These are phyloP conservation scores for Taphrina communis DNA, from an alignment of 1,139 yeast genomes.

Conservation along the genomic window DNA sequence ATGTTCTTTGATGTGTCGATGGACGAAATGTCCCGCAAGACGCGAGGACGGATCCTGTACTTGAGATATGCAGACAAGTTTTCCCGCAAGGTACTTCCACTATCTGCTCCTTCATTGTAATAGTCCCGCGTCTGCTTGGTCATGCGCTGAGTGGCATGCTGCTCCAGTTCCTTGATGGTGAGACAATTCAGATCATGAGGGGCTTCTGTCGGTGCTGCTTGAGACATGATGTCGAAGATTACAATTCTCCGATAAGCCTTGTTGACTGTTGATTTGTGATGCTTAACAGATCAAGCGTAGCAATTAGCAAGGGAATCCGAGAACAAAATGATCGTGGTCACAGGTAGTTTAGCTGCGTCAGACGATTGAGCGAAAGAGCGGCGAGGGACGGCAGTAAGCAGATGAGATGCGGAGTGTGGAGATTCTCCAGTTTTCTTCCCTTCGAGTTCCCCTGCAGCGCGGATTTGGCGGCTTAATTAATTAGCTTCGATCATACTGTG, in stretches of 20 bases:
- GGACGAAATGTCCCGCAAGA: slow-evolving; percentile 55
- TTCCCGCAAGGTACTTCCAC: slow-evolving; percentile 51
- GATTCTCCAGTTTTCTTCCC: not conserved
- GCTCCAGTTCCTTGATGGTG: slow-evolving; percentile 51
- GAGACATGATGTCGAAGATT: slow-evolving; percentile 6
- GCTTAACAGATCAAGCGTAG: no score
- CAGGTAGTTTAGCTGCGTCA: no score
- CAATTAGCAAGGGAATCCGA: no score
- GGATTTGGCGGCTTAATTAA: not conserved
- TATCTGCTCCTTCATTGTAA: slow-evolving; percentile 54
- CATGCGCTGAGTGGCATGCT: slow-evolving; percentile 46
- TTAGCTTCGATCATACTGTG: no score
- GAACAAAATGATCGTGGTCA: no score
- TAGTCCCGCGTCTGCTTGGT: slow-evolving; percentile 51
- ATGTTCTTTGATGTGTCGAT: slow-evolving; percentile 55
- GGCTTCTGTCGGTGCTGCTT: slow-evolving; percentile 15
- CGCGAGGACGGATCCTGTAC: slow-evolving; percentile 56
- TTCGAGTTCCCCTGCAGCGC: not conserved
- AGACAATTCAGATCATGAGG: slow-evolving; percentile 29
- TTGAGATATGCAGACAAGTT: slow-evolving; percentile 50
- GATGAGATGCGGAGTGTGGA: slow-evolving; percentile 18
- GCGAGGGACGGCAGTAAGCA: slow-evolving; percentile 16
- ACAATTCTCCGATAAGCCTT: no score
- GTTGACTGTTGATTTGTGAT: no score
- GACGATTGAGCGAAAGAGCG: not conserved